Conservation (phyloP, 805 yeast genomes). For the Zygosaccharomyces gambellarensis region DNA sequence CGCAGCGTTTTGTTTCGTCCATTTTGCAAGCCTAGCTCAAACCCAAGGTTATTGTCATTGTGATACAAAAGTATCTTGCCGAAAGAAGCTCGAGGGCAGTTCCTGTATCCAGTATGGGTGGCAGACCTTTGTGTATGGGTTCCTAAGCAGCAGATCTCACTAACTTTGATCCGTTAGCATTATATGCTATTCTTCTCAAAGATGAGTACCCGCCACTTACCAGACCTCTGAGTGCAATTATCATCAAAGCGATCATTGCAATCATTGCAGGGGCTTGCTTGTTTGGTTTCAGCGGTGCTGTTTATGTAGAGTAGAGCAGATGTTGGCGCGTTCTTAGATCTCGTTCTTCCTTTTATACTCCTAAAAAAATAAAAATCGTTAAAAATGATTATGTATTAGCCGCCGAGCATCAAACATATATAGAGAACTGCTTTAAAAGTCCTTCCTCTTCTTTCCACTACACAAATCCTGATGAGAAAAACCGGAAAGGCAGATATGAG, state of each 20-base stretch:
- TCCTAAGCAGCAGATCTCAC: not conserved
- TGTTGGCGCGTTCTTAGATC: not conserved
- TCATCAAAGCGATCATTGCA: not conserved
- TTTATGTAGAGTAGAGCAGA: not conserved
- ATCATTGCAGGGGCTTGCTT: not conserved
- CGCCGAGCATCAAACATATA: conserved; percentile 1
- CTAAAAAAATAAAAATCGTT: not conserved
- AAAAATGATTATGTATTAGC: not conserved
- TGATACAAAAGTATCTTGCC: not conserved
- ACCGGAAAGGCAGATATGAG: conserved; percentile 2
- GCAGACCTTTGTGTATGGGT: not conserved
- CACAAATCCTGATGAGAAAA: not conserved
- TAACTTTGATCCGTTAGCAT: not conserved
- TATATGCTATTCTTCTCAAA: not conserved
- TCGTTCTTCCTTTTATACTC: not conserved
- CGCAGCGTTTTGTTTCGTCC: not conserved
- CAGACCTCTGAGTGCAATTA: not conserved
- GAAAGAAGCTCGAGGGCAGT: not conserved
- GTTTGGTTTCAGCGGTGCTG: not conserved
- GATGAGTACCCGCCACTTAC: not conserved
- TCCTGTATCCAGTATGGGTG: not conserved
- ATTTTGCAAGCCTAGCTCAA: conserved; percentile 11
- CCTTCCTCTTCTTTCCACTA: not conserved
- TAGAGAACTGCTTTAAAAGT: not conserved
- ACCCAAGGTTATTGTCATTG: conserved; percentile 6